Conservation (phyloP, 2,329 filamentous ascomycete genomes). For the Pyricularia grisea region DNA sequence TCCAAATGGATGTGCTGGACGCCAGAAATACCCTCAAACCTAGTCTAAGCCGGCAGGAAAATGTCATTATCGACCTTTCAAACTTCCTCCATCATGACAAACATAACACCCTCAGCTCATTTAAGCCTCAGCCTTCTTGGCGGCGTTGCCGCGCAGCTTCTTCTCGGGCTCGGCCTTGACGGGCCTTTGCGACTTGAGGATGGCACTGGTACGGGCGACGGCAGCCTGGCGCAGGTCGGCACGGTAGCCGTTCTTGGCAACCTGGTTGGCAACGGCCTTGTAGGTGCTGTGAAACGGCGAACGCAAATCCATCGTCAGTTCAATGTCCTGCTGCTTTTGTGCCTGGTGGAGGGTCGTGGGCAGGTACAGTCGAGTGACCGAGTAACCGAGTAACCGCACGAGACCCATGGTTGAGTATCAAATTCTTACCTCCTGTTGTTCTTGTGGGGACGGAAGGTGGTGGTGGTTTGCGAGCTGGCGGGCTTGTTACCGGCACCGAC, state of each 20-base stretch:
- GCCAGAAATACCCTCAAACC: neutral
- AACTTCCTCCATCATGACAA: neutral
- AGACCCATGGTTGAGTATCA: neutral
- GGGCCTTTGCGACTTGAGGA: conserved; percentile 69
- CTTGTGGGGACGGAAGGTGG: conserved; percentile 63
- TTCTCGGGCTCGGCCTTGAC: conserved; percentile 65
- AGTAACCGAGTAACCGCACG: conserved; percentile 1
- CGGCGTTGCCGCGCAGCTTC: conserved; percentile 75
- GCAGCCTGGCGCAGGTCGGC: conserved; percentile 67
- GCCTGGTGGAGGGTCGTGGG: neutral
- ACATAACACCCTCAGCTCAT: neutral
- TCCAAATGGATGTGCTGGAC: neutral
- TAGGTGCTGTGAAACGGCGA: conserved; percentile 56
- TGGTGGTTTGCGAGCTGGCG: conserved; percentile 52
- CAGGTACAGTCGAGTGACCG: neutral
- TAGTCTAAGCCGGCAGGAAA: neutral
- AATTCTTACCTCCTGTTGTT: conserved; percentile 65
- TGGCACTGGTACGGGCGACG: conserved; percentile 77
- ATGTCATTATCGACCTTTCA: neutral
- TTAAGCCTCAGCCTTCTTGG: conserved; percentile 53
- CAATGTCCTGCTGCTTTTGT: conserved; percentile 2
- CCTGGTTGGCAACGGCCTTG: conserved; percentile 74
- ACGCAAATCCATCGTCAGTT: conserved; percentile 14
- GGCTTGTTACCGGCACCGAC: conserved; percentile 62
- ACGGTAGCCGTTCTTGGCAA: conserved; percentile 81